phyloP scores from a whole-genome alignment of 2,329 filamentous ascomycete genomes.

The Neopestalotiopsis clavispora region DNA sequence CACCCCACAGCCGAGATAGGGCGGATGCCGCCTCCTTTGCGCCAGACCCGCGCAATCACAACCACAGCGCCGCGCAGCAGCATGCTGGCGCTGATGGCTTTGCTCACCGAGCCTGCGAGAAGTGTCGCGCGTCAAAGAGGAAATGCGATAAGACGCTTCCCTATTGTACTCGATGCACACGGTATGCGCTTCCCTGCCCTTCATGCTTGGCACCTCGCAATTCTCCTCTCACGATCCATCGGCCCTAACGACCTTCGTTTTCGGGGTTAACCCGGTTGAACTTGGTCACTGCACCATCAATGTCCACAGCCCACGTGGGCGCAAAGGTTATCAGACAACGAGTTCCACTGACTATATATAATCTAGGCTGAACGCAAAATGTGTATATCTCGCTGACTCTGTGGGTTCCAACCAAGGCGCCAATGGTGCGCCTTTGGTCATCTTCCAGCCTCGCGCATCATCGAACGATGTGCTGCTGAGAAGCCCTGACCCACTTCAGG shows the following conservation, averaged over 20 bases:
- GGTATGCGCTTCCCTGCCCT: slow-evolving; percentile 26
- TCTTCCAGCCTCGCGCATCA: slow-evolving; percentile 35
- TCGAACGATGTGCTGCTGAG: slow-evolving; percentile 33
- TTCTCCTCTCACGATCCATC: not conserved
- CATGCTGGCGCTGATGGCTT: not conserved
- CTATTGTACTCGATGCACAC: slow-evolving; percentile 36
- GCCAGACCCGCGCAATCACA: slow-evolving; percentile 1
- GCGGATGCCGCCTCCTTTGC: not conserved
- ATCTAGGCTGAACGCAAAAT: slow-evolving; percentile 37
- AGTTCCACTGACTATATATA: not conserved
- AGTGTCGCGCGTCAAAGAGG: slow-evolving; percentile 38
- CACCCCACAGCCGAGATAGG: slow-evolving; percentile 16
- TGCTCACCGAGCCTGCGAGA: slow-evolving; percentile 37
- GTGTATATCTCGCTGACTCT: slow-evolving; percentile 36
- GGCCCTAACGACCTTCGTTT: not conserved
- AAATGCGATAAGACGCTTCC: slow-evolving; percentile 40
- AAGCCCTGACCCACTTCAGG: slow-evolving; percentile 34
- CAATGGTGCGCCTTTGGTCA: slow-evolving; percentile 31
- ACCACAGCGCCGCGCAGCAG: not conserved
- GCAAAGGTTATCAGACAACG: not conserved
- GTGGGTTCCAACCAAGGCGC: slow-evolving; percentile 27
- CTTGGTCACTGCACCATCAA: not conserved
- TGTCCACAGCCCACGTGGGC: not conserved
- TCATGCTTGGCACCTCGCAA: not conserved
- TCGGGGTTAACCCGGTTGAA: slow-evolving; percentile 20